phyloP scores from a whole-genome alignment of 2,329 filamentous ascomycete species.

The Talaromyces sp. region DNA sequence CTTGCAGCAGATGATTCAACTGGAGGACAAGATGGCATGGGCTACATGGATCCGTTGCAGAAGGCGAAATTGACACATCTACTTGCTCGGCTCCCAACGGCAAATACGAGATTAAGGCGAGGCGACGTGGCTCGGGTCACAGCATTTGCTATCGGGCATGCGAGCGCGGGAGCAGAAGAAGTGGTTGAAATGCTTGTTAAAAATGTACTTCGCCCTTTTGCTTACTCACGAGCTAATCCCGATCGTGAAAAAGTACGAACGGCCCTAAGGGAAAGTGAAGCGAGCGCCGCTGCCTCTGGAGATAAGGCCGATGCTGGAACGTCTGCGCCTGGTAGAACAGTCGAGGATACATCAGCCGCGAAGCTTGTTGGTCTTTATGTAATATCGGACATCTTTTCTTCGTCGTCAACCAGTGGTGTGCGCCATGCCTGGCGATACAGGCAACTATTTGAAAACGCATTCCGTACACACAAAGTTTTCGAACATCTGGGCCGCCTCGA shows the following conservation, averaged over 20 bases:
- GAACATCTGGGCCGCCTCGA: slow-evolving; percentile 70
- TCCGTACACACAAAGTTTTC: slow-evolving; percentile 67
- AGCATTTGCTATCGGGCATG: slow-evolving; percentile 83
- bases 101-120: slow-evolving; percentile 68
- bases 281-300: slow-evolving; percentile 29
- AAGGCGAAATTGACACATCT: slow-evolving; percentile 81
- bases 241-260: slow-evolving; percentile 28
- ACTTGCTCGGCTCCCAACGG: slow-evolving; percentile 74
- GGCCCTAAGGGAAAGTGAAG: slow-evolving; percentile 30
- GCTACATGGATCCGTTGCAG: slow-evolving; percentile 75
- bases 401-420: slow-evolving; percentile 69
- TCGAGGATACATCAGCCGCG: slow-evolving; percentile 64
- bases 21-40: slow-evolving; percentile 47
- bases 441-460: slow-evolving; percentile 69
- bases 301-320: slow-evolving; percentile 38
- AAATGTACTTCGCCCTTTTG: slow-evolving; percentile 75
- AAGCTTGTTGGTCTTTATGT: slow-evolving; percentile 80
- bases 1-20: slow-evolving; percentile 42
- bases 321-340: slow-evolving; percentile 37
- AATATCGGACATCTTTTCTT: slow-evolving; percentile 73
- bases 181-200: slow-evolving; percentile 82
- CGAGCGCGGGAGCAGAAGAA: slow-evolving; percentile 79
- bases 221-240: slow-evolving; percentile 67
- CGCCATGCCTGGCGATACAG: slow-evolving; percentile 84
- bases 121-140: slow-evolving; percentile 84